phyloP scores from a whole-genome alignment of 176 grass and related monocot genomes.

The Pontederia paniculata region DNA sequence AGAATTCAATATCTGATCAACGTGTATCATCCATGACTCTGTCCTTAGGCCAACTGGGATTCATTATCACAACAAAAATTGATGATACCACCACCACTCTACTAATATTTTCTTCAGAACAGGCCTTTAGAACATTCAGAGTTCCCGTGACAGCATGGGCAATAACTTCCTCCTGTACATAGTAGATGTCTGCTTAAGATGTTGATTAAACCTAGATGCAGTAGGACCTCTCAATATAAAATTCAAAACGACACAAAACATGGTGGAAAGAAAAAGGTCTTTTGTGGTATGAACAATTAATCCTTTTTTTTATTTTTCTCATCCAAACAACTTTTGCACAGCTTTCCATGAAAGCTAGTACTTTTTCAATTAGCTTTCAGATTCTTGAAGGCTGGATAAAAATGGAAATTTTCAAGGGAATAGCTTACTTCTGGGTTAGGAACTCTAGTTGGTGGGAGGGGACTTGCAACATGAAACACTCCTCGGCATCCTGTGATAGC shows the following conservation, averaged over 20 bases:
- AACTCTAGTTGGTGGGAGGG: slow-evolving; percentile 4
- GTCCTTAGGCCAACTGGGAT: neutral
- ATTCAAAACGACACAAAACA: no score
- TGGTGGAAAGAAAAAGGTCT: no score
- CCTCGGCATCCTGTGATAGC: slow-evolving; percentile 31
- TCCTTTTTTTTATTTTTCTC: no score
- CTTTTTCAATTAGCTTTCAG: no score
- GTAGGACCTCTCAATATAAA: no score
- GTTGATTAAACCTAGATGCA: no score
- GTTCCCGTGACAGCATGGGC: slow-evolving; percentile 15
- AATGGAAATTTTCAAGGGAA: neutral
- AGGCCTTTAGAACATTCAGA: slow-evolving; percentile 18
- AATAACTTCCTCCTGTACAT: neutral
- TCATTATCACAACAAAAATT: neutral
- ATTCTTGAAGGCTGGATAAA: no score
- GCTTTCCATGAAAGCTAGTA: no score
- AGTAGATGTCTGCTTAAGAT: neutral
- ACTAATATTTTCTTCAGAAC: slow-evolving; percentile 11
- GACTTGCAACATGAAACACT: slow-evolving; percentile 45
- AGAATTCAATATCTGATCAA: slow-evolving; percentile 17
- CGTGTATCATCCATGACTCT: slow-evolving; percentile 4
- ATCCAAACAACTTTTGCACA: no score
- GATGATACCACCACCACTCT: slow-evolving; percentile 24
- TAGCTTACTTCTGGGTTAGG: slow-evolving; percentile 28
- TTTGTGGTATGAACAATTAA: no score